Evolutionary conservation across 225 moss, liverwort and hornwort genomes (phyloP).

Genomic region (Antitrichia curtipendula): DNA sequence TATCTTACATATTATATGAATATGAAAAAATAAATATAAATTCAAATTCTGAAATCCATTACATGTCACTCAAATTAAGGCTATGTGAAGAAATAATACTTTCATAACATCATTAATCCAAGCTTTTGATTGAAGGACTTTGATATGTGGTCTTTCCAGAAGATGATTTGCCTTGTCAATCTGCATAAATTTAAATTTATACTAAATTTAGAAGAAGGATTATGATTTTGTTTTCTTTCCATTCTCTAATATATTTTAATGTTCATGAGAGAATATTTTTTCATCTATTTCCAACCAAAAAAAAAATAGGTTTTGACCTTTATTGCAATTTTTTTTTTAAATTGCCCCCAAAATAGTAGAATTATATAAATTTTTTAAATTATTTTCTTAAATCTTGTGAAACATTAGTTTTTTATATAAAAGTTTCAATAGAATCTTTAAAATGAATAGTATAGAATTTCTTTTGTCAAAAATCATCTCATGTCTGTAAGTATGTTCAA

Average conservation of each 20-base stretch:
- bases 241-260: background rate
- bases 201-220: background rate
- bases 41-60: background rate
- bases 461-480: background rate
- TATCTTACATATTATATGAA: no score
- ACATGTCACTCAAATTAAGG: background rate
- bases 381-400: no score
- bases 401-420: no score
- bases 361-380: no score
- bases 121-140: conserved; percentile 21
- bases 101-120: conserved; percentile 24
- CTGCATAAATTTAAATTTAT: background rate
- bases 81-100: background rate
- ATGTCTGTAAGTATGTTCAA: background rate
- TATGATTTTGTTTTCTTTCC: background rate
- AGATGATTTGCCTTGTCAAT: conserved; percentile 29
- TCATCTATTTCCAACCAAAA: background rate
- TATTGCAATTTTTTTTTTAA: no score
- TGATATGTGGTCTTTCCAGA: conserved; percentile 16
- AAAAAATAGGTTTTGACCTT: fast-evolving
- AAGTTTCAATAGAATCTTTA: background rate
- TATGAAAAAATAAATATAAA: no score
- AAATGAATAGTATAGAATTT: background rate
- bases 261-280: no score
- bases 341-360: background rate